Evolutionary conservation across 208 protist species (phyloP).

Genomic region (Naegleria fowleri): DNA sequence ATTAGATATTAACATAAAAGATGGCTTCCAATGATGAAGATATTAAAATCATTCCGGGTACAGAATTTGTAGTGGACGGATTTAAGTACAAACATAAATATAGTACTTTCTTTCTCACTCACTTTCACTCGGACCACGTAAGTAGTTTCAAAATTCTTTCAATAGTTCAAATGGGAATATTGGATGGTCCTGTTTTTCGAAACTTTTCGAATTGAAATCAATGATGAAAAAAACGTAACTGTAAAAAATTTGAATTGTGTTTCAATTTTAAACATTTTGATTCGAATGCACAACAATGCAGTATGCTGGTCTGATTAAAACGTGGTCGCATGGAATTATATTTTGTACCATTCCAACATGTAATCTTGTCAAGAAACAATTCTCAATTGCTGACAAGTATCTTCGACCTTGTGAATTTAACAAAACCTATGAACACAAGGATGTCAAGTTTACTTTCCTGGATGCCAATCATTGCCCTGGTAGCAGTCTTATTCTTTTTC

Average conservation of each 20-base stretch:
- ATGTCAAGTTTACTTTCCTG: not conserved
- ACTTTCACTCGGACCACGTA: conserved; percentile 23
- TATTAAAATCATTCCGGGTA: conserved; percentile 1
- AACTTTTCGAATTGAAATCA: too few relatives aligned
- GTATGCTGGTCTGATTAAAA: conserved; percentile 18
- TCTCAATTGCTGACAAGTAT: not conserved
- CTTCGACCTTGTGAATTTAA: not conserved
- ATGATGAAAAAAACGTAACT: too few relatives aligned
- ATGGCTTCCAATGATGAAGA: not conserved
- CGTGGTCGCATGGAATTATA: not conserved
- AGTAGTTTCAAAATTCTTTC: too few relatives aligned
- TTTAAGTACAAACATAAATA: conserved; percentile 17
- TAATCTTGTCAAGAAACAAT: not conserved
- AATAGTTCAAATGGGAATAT: too few relatives aligned
- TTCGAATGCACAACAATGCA: too few relatives aligned
- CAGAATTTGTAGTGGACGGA: conserved; percentile 24
- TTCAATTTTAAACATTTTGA: too few relatives aligned
- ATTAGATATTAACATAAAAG: too few relatives aligned
- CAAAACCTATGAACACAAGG: not conserved
- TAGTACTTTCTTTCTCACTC: conserved; percentile 7
- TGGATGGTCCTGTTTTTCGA: too few relatives aligned
- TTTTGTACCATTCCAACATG: not conserved
- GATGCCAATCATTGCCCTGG: conserved; percentile 55
- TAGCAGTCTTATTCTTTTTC: conserved; percentile 47
- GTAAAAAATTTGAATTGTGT: too few relatives aligned